Conservation (phyloP, 495 filamentous ascomycete species). For the Cercophora samala region DNA sequence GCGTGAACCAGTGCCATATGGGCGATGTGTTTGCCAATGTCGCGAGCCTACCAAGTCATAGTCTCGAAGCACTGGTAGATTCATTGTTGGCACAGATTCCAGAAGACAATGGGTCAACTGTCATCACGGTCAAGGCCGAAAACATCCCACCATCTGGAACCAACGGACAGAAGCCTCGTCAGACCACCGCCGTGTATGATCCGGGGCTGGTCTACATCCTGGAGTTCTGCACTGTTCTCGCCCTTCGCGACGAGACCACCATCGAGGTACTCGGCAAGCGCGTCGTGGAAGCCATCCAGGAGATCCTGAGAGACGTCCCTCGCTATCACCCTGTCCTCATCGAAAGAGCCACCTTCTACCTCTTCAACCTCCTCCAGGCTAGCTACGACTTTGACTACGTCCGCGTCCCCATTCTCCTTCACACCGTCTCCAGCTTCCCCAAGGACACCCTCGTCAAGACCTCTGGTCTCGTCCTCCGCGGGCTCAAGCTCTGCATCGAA, state of each 20-base stretch:
- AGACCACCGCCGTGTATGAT: slow-evolving; percentile 68
- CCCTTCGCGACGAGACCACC: slow-evolving; percentile 70
- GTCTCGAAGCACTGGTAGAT: slow-evolving; percentile 64
- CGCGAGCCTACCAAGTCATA: slow-evolving; percentile 66
- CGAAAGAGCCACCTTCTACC: slow-evolving; percentile 80
- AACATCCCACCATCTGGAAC: slow-evolving; percentile 53
- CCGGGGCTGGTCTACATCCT: slow-evolving; percentile 83
- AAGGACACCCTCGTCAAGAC: slow-evolving; percentile 72
- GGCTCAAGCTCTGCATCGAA: slow-evolving; percentile 73
- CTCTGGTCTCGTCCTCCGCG: slow-evolving; percentile 69
- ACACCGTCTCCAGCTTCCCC: slow-evolving; percentile 84
- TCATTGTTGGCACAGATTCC: slow-evolving; percentile 80
- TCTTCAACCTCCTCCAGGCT: slow-evolving; percentile 75
- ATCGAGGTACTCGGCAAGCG: slow-evolving; percentile 69
- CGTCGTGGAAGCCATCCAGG: slow-evolving; percentile 75
- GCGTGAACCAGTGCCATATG: slow-evolving; percentile 83
- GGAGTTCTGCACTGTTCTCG: slow-evolving; percentile 82
- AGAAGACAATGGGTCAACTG: slow-evolving; percentile 72
- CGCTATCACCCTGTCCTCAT: slow-evolving; percentile 76
- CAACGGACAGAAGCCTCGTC: slow-evolving; percentile 55
- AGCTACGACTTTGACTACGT: slow-evolving; percentile 91
- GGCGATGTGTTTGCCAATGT: slow-evolving; percentile 81
- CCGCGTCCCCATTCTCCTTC: slow-evolving; percentile 86
- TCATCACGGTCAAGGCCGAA: slow-evolving; percentile 87
- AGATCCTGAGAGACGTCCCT: slow-evolving; percentile 71